Evolutionary conservation across 2,329 filamentous ascomycete species (phyloP), one percentile per base, ranked within the genome.

Genomic region (Neodidymelliopsis sp.): DNA sequence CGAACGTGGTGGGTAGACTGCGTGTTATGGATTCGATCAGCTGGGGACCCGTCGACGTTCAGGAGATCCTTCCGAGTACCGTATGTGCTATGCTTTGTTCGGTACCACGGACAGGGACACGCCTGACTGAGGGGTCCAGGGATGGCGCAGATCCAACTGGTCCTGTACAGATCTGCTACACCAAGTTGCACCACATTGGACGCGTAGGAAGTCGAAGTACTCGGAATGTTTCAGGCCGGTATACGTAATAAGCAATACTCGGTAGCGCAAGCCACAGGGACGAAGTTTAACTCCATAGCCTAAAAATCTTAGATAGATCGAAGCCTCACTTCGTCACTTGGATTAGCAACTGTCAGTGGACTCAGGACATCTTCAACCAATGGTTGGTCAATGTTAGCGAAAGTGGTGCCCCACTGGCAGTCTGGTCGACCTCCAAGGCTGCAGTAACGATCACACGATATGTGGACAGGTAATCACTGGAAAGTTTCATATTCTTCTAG

Each of bases 81-180:
- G 12, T 31, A 23, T 13, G 25, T 15, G 13, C 29, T 16, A 45
- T 51, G 22, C 31, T 31, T 28, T n/a, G 23, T 36, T 12, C 8
- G n/a, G 37, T 6, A 19, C 13, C 3, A 28, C 24, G 15, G 16
- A 33, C 41, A 41, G 30, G 48, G 48, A 13, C 11, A 4, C 40
- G 31, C 41, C 48, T 16, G 20, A 25, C 29, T 12, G 30, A 11
- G 19, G 20, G 29, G 39, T 38, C 25, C 15, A 42, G 13, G 28
- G 27, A 27, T 18, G 15, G 22, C 18, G 36, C 24, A 24, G 47
- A 45, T 45, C 34, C 34, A 19, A 31, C 28, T 5, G 7, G 15
- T 23, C 40, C 27, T 39, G 23, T 23, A 49, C 39, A 29, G 35
- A 29, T 50, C 39, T 44, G 47, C 40, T 40, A 40, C 47, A 34